Evolutionary conservation across 2,329 filamentous ascomycete genomes (phyloP).

Genomic region (Pyricularia sp.): DNA sequence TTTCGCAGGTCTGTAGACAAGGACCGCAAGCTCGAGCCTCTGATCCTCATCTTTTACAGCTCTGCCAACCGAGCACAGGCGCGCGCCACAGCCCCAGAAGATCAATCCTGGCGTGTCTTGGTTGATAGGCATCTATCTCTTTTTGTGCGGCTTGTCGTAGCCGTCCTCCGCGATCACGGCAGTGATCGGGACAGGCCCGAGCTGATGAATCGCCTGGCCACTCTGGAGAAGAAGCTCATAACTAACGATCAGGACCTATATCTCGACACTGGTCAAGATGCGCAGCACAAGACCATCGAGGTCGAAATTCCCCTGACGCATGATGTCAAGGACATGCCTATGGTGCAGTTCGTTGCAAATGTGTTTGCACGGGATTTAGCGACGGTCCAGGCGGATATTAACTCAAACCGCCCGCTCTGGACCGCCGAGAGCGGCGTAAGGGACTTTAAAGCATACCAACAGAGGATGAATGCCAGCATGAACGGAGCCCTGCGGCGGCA

Average conservation of each 20-base stretch:
- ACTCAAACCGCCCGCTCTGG: constrained; percentile 72
- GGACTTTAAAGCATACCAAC: constrained; percentile 90
- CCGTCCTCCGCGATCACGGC: constrained; percentile 72
- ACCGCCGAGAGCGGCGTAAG: constrained; percentile 84
- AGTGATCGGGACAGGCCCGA: constrained; percentile 81
- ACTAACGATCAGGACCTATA: constrained; percentile 88
- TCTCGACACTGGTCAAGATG: constrained; percentile 48
- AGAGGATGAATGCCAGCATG: constrained; percentile 73
- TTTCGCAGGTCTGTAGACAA: constrained; percentile 92
- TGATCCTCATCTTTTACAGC: constrained; percentile 94
- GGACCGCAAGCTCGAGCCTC: constrained; percentile 82
- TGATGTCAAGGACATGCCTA: constrained; percentile 93
- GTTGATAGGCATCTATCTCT: constrained; percentile 92
- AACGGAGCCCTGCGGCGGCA: constrained; percentile 67
- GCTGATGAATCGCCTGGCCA: constrained; percentile 66
- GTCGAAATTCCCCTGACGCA: constrained; percentile 76
- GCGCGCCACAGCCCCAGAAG: constrained; percentile 61
- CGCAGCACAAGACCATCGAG: constrained; percentile 62
- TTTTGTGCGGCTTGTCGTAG: constrained; percentile 78
- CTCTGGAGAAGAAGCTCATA: constrained; percentile 86
- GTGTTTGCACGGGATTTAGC: constrained; percentile 76
- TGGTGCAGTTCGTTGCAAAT: constrained; percentile 77
- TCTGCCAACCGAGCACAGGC: constrained; percentile 83
- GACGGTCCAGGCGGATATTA: constrained; percentile 80
- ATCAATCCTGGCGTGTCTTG: constrained; percentile 84